These are phyloP conservation scores for Sphaerobolus stellatus DNA, from an alignment of 1,284 basidiomycete genomes.

Conservation along the genomic window DNA sequence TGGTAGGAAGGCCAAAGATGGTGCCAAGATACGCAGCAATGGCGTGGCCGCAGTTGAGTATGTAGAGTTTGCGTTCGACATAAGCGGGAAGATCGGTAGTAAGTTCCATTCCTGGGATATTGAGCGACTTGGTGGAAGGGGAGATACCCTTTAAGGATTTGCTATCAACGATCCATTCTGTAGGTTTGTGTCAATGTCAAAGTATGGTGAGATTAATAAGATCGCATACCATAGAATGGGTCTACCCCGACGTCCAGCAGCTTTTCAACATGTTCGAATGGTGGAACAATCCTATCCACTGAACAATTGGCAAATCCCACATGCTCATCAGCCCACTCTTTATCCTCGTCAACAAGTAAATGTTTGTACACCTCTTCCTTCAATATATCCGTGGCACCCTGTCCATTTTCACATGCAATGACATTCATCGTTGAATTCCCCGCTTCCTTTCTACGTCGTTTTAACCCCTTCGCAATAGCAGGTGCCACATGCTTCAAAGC, in stretches of 20 bases:
- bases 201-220: too few species aligned
- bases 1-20: not conserved
- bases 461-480: constrained; percentile 28
- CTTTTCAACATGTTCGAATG: constrained; percentile 22
- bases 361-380: constrained; percentile 31
- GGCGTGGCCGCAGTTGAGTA: constrained; percentile 1
- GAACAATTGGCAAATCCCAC: constrained; percentile 43
- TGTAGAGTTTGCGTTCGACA: not conserved
- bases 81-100: not conserved
- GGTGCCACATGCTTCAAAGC: constrained; percentile 29
- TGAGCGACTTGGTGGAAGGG: not conserved
- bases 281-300: constrained; percentile 44
- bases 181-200: too few species aligned
- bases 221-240: constrained; percentile 37
- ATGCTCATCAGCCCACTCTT: constrained; percentile 27
- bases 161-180: constrained; percentile 40
- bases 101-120: not conserved
- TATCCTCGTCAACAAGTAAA: constrained; percentile 21
- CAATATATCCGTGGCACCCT: constrained; percentile 35
- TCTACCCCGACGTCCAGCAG: constrained; percentile 42
- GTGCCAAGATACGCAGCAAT: not conserved
- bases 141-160: constrained; percentile 27
- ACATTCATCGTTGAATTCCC: constrained; percentile 31
- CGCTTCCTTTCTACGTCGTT: constrained; percentile 19
- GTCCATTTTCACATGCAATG: constrained; percentile 43